These are phyloP conservation scores for Orbilia brochopaga DNA, from an alignment of 2,329 filamentous ascomycete species.

Conservation along the genomic window DNA sequence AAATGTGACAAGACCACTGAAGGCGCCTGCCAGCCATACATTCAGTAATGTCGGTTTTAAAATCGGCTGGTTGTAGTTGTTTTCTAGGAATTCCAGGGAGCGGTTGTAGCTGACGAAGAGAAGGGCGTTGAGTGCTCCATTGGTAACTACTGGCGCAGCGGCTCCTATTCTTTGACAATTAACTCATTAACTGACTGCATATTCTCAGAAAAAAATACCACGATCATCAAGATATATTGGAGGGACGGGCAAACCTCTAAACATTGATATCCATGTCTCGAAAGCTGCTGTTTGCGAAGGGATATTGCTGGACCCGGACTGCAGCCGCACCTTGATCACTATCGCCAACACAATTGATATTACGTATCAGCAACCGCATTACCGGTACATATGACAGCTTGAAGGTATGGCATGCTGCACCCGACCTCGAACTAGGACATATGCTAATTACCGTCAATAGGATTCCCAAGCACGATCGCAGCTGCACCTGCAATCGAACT, in stretches of 20 bases:
- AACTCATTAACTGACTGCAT: constrained; percentile 31
- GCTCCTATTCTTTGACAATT: constrained; percentile 64
- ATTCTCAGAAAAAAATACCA: constrained; percentile 23
- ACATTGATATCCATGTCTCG: constrained; percentile 42
- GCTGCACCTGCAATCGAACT: constrained; percentile 86
- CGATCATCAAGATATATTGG: constrained; percentile 55
- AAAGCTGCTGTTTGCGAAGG: constrained; percentile 47
- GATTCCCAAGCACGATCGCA: constrained; percentile 88
- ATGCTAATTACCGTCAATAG: constrained; percentile 65
- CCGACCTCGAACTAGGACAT: background rate
- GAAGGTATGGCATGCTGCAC: background rate
- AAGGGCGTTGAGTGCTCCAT: constrained; percentile 87
- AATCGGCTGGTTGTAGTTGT: constrained; percentile 56
- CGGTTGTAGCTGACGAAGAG: constrained; percentile 92
- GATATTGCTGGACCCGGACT: constrained; percentile 64
- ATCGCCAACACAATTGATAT: constrained; percentile 52
- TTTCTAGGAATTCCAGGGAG: constrained; percentile 68
- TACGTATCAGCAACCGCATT: constrained; percentile 7
- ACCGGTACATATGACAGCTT: background rate
- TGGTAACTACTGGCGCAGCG: constrained; percentile 84
- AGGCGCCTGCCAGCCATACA: constrained; percentile 78
- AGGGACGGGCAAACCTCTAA: constrained; percentile 50
- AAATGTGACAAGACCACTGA: constrained; percentile 84
- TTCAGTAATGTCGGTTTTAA: constrained; percentile 65
- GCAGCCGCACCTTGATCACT: constrained; percentile 76